Percentiles rank a stretch among this genome's conserved stretches.
Evolutionary conservation across 805 yeast genomes (phyloP).

Genomic region (Kuraishia hungarica): DNA sequence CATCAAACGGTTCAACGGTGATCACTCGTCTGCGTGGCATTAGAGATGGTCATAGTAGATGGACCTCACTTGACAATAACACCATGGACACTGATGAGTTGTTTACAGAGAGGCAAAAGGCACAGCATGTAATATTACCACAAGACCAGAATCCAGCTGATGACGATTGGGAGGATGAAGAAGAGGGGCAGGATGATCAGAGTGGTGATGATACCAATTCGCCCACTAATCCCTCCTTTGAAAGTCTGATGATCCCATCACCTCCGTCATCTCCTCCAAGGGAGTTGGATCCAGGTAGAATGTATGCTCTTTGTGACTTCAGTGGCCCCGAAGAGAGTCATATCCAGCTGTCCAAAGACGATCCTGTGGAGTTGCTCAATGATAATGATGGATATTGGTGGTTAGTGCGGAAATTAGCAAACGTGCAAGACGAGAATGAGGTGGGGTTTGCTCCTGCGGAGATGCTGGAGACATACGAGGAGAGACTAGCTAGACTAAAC

Average conservation of each 20-base stretch:
- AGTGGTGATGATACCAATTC: neutral
- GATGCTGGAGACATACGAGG: slow-evolving; percentile 83
- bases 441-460: slow-evolving; percentile 98
- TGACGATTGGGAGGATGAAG: neutral
- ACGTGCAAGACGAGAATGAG: slow-evolving; percentile 35
- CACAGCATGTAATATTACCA: neutral
- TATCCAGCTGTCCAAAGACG: slow-evolving; percentile 70
- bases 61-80: neutral
- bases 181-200: neutral
- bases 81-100: neutral
- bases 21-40: neutral
- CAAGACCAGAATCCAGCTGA: neutral
- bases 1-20: neutral
- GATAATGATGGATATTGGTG: slow-evolving; percentile 97
- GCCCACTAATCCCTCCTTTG: neutral
- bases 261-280: slow-evolving; percentile 77
- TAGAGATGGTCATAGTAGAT: neutral
- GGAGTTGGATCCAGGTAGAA: slow-evolving; percentile 72
- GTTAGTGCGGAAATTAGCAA: slow-evolving; percentile 52
- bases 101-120: neutral
- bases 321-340: slow-evolving; percentile 92
- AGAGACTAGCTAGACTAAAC: slow-evolving; percentile 83
- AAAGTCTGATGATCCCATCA: slow-evolving; percentile 32
- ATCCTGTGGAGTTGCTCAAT: slow-evolving; percentile 71
- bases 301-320: slow-evolving; percentile 84